Evolutionary conservation across 2,329 filamentous ascomycete genomes (phyloP), one percentile per base, ranked within the genome.

Genomic region (Tolypocladium tropicale): DNA sequence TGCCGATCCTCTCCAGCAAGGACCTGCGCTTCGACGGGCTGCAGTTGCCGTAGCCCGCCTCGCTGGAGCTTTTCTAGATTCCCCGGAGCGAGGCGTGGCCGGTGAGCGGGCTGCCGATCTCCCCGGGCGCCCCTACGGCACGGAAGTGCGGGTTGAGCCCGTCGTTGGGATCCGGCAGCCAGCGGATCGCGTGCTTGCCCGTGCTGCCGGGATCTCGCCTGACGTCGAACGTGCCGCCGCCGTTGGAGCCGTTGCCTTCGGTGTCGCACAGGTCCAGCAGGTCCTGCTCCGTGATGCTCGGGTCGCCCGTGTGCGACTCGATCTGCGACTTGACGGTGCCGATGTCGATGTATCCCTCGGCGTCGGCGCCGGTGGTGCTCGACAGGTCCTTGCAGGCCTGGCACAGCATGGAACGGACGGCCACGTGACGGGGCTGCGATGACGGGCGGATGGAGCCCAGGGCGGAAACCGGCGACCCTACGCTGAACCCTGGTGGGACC

Each of bases 261-360:
- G 93, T 96, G 64, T 97, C 93, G 69, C 89, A 94, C 57, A 95
- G 86, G 56, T 89, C 84, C 41, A 93, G 78, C 63, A 97, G 78
- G 64, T 96, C 92, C 30, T 78, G 65, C 76, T 83, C 70, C 61
- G 77, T 64, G 34, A 71, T 64, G 53, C 52, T 64, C 14, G 61
- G 52, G 11, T 72, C 70, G n/a, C 67, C 69, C 7, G 67, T 65
- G 57, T 86, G 81, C 55, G 77, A 77, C 55, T 85, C 83, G 33
- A 89, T 77, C 55, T 82, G 79, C 11, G 86, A 80, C 62, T 91
- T 85, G 64, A 91, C 78, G 23, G 78, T 73, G 30, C 81, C 76
- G 25, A 95, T 78, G 57, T 87, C 81, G 56, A 93, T 82, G 68
- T 86, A 96, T 11, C 83, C 84, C 52, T 85, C 81, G 12, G 72